phyloP scores from a whole-genome alignment of 805 yeast genomes.

The Schizosaccharomyces octosporus region DNA sequence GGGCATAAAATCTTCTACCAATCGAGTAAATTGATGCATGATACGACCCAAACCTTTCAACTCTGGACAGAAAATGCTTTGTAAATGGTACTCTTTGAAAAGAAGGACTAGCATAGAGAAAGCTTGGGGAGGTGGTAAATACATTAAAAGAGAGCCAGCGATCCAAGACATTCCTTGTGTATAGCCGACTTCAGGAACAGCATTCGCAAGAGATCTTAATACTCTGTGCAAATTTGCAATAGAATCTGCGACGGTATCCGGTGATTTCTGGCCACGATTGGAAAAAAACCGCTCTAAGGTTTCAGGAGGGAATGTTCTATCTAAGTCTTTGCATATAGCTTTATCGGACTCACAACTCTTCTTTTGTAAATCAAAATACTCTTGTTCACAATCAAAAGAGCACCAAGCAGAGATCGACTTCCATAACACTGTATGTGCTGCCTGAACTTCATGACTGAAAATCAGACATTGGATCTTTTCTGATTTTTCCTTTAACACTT shows the following conservation, averaged over 20 bases:
- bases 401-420: not conserved
- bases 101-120: slow-evolving; percentile 57
- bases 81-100: slow-evolving; percentile 64
- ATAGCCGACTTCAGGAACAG: slow-evolving; percentile 84
- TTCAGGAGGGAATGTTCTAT: not conserved
- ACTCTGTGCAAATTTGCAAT: slow-evolving; percentile 28
- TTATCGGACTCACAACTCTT: not conserved
- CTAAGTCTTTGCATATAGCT: not conserved
- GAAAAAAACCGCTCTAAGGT: not conserved
- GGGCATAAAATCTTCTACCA: slow-evolving; percentile 58
- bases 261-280: not conserved
- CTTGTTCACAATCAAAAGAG: not conserved
- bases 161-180: slow-evolving; percentile 96
- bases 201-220: slow-evolving; percentile 59
- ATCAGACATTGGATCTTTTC: not conserved
- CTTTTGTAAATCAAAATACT: not conserved
- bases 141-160: slow-evolving; percentile 59
- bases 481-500: not conserved
- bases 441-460: not conserved
- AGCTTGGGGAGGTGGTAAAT: slow-evolving; percentile 61
- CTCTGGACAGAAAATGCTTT: slow-evolving; percentile 57
- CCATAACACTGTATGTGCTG: not conserved
- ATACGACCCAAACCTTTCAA: slow-evolving; percentile 81
- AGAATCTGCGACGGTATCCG: not conserved
- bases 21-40: slow-evolving; percentile 72